Conservation (phyloP, 495 filamentous ascomycete genomes). For the Daldinia concentrica region DNA sequence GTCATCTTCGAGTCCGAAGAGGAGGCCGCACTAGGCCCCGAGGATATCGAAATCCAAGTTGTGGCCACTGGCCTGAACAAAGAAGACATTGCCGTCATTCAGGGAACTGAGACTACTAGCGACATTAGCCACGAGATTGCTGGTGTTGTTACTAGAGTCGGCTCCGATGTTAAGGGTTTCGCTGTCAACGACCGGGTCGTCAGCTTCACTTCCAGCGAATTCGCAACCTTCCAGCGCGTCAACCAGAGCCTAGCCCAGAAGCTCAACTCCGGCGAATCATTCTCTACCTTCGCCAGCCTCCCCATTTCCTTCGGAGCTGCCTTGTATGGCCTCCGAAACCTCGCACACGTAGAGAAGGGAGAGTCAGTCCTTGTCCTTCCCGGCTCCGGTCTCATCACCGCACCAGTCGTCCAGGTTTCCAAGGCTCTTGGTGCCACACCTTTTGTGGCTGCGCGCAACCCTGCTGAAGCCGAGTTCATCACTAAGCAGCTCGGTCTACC, state of each 20-base stretch:
- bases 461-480: neutral
- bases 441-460: constrained; percentile 43
- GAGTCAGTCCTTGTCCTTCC: constrained; percentile 31
- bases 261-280: neutral
- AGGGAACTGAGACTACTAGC: constrained; percentile 35
- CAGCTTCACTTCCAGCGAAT: constrained; percentile 31
- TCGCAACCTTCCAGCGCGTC: constrained; percentile 33
- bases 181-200: constrained; percentile 27
- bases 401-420: constrained; percentile 54
- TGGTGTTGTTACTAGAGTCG: constrained; percentile 30
- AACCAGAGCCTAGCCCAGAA: neutral
- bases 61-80: constrained; percentile 32
- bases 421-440: constrained; percentile 53
- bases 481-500: constrained; percentile 48
- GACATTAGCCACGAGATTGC: constrained; percentile 41
- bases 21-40: neutral
- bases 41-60: constrained; percentile 41
- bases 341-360: constrained; percentile 24
- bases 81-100: constrained; percentile 37
- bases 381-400: constrained; percentile 45
- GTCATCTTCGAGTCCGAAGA: constrained; percentile 16
- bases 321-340: constrained; percentile 29
- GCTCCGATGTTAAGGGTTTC: constrained; percentile 15
- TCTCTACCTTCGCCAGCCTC: neutral
- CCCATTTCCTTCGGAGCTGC: constrained; percentile 21